Percentiles rank a stretch among this genome's conserved stretches.
Evolutionary conservation across 2,329 filamentous ascomycete genomes (phyloP).

Genomic region (Ascochyta viciae-villosae): DNA sequence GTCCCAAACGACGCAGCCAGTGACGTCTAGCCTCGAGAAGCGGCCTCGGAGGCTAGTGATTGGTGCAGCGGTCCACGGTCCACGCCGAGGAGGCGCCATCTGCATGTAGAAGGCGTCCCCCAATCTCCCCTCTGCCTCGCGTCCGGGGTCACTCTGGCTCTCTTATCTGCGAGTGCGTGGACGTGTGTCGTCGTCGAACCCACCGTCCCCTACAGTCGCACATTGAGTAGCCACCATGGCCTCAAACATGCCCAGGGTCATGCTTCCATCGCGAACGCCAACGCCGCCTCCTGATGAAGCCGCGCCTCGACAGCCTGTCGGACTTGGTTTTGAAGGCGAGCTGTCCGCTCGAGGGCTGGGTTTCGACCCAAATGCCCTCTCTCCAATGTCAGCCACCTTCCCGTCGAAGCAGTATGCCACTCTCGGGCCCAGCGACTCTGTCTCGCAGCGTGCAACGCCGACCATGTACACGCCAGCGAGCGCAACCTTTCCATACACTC

Average conservation of each 20-base stretch:
- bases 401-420: slow-evolving; percentile 45
- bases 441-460: slow-evolving; percentile 44
- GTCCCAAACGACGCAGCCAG: slow-evolving; percentile 14
- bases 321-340: slow-evolving; percentile 44
- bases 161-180: slow-evolving; percentile 21
- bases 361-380: slow-evolving; percentile 46
- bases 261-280: slow-evolving; percentile 67
- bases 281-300: slow-evolving; percentile 67
- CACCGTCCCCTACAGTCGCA: slow-evolving; percentile 24
- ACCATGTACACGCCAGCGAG: slow-evolving; percentile 44
- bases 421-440: slow-evolving; percentile 43
- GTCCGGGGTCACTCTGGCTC: slow-evolving; percentile 23
- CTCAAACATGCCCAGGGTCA: slow-evolving; percentile 61
- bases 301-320: slow-evolving; percentile 36
- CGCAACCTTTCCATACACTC: slow-evolving; percentile 44
- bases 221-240: slow-evolving; percentile 58
- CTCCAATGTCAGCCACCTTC: slow-evolving; percentile 51
- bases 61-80: slow-evolving; percentile 24
- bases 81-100: slow-evolving; percentile 21
- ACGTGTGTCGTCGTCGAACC: slow-evolving; percentile 23
- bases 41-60: slow-evolving; percentile 24
- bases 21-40: slow-evolving; percentile 15
- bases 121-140: slow-evolving; percentile 32
- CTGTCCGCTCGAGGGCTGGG: slow-evolving; percentile 35
- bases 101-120: slow-evolving; percentile 30